Evolutionary conservation across 805 yeast species (phyloP).

Genomic region (Suhomyces prunicola): DNA sequence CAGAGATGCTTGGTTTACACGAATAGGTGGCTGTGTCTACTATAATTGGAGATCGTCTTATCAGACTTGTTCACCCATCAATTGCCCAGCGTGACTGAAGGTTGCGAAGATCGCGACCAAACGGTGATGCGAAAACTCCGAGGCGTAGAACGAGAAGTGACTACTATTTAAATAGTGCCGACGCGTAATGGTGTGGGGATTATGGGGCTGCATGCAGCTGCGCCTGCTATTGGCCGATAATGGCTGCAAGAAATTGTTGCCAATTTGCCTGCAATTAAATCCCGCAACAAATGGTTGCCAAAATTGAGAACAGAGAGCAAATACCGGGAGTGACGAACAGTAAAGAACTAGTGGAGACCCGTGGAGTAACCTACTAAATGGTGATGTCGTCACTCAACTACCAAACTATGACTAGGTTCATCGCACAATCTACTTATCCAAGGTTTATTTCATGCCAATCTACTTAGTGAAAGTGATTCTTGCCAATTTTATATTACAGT

Average conservation of each 20-base stretch:
- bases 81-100: not conserved
- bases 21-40: not conserved
- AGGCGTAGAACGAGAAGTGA: not conserved
- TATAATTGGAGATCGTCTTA: not conserved
- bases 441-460: too few relatives aligned
- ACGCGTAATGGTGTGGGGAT: not conserved
- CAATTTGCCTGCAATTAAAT: not conserved
- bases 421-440: too few relatives aligned
- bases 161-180: not conserved
- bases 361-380: too few relatives aligned
- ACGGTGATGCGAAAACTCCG: not conserved
- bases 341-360: too few relatives aligned
- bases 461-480: too few relatives aligned
- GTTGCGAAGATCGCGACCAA: not conserved
- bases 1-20: too few relatives aligned
- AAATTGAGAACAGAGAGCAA: not conserved
- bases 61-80: not conserved
- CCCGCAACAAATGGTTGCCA: not conserved
- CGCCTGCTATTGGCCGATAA: not conserved
- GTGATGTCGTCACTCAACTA: too few relatives aligned
- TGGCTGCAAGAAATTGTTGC: not conserved
- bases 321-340: too few relatives aligned
- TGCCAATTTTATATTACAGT: not conserved
- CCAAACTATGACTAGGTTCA: too few relatives aligned
- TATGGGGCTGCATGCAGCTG: not conserved